Conservation (phyloP, 2,329 filamentous ascomycete genomes). For the Trichoderma aggressivum region DNA sequence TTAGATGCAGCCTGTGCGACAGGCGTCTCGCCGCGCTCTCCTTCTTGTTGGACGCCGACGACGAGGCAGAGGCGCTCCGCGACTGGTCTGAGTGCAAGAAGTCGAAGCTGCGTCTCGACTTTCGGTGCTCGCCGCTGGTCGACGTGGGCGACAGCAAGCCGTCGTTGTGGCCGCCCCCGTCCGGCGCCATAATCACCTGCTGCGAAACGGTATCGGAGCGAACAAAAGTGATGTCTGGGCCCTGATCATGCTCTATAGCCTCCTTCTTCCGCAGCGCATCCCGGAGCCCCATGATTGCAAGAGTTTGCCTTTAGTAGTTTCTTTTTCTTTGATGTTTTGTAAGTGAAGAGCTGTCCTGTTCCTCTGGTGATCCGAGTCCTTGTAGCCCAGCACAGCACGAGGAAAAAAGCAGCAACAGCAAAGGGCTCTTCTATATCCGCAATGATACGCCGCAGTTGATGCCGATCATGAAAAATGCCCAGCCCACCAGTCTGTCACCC, state of each 20-base stretch:
- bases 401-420: not conserved
- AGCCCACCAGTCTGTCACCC: not conserved
- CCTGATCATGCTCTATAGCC: conserved; percentile 39
- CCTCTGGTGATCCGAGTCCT: not conserved
- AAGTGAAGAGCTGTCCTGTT: not conserved
- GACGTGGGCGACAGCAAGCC: conserved; percentile 29
- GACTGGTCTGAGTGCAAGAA: conserved; percentile 45
- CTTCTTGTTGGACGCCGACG: conserved; percentile 37
- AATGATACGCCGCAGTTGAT: not conserved
- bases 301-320: not conserved
- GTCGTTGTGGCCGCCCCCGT: conserved; percentile 28
- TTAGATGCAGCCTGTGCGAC: conserved; percentile 69
- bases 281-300: conserved; percentile 46
- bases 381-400: not conserved
- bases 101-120: conserved; percentile 42
- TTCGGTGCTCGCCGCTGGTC: conserved; percentile 31
- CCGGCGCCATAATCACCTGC: conserved; percentile 73
- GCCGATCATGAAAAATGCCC: not conserved
- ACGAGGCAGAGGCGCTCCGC: conserved; percentile 47
- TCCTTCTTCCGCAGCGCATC: conserved; percentile 55
- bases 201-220: conserved; percentile 78
- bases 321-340: not conserved
- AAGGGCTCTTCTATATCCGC: conserved; percentile 1
- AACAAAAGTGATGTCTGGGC: conserved; percentile 76
- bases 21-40: conserved; percentile 45